These are phyloP conservation scores for Metschnikowia picachoensis DNA, from an alignment of 805 yeast genomes.

Conservation along the genomic window DNA sequence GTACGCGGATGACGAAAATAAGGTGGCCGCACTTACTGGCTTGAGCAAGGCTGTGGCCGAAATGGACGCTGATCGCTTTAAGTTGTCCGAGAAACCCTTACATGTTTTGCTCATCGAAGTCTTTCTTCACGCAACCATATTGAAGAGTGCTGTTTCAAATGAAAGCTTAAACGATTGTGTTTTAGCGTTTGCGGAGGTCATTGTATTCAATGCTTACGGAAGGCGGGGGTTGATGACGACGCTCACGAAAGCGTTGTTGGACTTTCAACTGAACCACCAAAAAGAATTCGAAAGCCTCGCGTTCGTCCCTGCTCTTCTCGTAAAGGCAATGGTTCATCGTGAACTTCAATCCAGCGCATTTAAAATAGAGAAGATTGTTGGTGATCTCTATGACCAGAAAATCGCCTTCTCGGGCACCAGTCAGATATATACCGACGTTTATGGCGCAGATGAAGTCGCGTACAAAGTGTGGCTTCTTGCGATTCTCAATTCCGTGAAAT, in stretches of 20 bases:
- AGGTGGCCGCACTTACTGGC: conserved; percentile 23
- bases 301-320: conserved; percentile 53
- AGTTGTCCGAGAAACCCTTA: conserved; percentile 59
- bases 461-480: conserved; percentile 49
- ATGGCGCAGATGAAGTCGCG: conserved; percentile 57
- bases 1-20: neutral
- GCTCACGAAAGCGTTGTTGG: conserved; percentile 44
- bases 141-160: conserved; percentile 34
- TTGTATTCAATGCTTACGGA: conserved; percentile 49
- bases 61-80: conserved; percentile 54
- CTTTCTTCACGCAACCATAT: conserved; percentile 38
- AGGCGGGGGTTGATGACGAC: conserved; percentile 68
- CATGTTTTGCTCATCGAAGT: conserved; percentile 57
- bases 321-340: conserved; percentile 41
- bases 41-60: conserved; percentile 54
- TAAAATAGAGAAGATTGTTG: conserved; percentile 55
- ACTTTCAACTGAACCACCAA: conserved; percentile 36
- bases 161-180: conserved; percentile 26
- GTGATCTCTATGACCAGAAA: conserved; percentile 45
- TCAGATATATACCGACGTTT: conserved; percentile 42
- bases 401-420: conserved; percentile 25
- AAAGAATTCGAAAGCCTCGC: conserved; percentile 34
- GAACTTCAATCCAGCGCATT: conserved; percentile 59
- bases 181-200: conserved; percentile 35
- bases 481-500: conserved; percentile 34